Evolutionary conservation across 73 alveolate species (phyloP), one percentile per base, ranked within the genome.

Genomic region (Paraurostyla sp.): DNA sequence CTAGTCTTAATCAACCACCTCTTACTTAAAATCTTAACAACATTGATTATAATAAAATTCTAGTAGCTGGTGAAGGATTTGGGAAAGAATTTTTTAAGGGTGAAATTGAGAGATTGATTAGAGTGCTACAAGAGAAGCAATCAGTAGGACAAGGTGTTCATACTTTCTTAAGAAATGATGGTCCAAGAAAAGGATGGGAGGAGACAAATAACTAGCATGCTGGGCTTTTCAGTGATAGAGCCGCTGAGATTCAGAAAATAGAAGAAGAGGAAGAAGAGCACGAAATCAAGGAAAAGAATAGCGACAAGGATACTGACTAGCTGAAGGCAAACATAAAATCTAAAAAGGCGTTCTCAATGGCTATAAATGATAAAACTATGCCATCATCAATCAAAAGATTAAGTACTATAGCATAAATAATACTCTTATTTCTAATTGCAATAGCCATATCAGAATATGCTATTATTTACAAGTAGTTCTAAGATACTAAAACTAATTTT

Each of bases 121-220:
- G 38, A 52, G 75, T 51, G 7, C 62, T 78, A 3, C 52, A 78
- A 52, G 23, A 20, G 41, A 78, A 78, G 62, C 60, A 78, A 59
- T 36, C 62, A 9, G 40, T 78, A 4, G 49, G 89, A 38, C 16
- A 27, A 29, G 80, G 69, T 16, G 78, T 78, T 4, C 78, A 51
- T 25, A 78, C 89, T 16, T 78, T 78, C 50, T 51, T 78, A 23
- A 78, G 89, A 38, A 78, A 51, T 78, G 89, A 78, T 20, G 80
- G 80, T 18, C 80, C 89, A 29, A 78, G 78, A 54, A 78, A 78
- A 54, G 89, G 93, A 29, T 78, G 89, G 89, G 89, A 78, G 41
- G 63, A 36, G 40, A 58, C 63, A 0, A 54, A 68, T 13, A 60
- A 22, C 52, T 49, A 71, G 48, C 40, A 71, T 43, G 93, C 83